phyloP scores from a whole-genome alignment of 805 yeast genomes.

The Dipodascopsis uninucleata region DNA sequence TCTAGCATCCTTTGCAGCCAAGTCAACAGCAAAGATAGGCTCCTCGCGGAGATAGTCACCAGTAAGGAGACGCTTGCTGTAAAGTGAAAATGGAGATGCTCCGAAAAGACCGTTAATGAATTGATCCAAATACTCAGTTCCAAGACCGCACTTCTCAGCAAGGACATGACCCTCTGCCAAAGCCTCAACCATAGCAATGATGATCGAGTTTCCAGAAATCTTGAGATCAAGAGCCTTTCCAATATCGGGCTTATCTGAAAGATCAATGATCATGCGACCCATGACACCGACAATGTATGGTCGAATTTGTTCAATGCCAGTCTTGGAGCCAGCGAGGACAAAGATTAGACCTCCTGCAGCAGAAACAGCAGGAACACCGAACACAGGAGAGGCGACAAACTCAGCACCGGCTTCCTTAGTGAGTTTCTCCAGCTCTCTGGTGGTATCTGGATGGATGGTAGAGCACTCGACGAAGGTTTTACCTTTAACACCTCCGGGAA shows the following conservation, averaged over 20 bases:
- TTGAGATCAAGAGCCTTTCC: conserved; percentile 30
- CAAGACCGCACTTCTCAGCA: conserved; percentile 32
- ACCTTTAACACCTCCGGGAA: conserved; percentile 25
- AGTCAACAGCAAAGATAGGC: conserved; percentile 30
- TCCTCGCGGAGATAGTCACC: conserved; percentile 29
- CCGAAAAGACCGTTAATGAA: conserved; percentile 28
- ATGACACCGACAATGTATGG: conserved; percentile 31
- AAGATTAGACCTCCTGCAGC: conserved; percentile 31
- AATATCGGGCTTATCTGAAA: conserved; percentile 30
- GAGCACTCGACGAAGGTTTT: conserved; percentile 32
- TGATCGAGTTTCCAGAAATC: conserved; percentile 33
- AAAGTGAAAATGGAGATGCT: conserved; percentile 21
- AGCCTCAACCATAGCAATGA: conserved; percentile 33
- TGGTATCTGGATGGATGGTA: conserved; percentile 34
- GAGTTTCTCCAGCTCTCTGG: conserved; percentile 14
- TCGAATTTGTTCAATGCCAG: conserved; percentile 25
- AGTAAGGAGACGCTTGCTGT: conserved; percentile 23
- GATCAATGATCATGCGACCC: conserved; percentile 31
- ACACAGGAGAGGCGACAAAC: conserved; percentile 33
- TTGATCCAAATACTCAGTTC: conserved; percentile 24
- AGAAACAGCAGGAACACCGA: conserved; percentile 34
- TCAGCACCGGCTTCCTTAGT: conserved; percentile 25
- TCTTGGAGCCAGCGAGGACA: conserved; percentile 30
- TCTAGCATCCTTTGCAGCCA: conserved; percentile 32
- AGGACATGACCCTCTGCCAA: conserved; percentile 30